Evolutionary conservation across 768 basidiomycete species (phyloP).

Genomic region (Suillus occidentalis): DNA sequence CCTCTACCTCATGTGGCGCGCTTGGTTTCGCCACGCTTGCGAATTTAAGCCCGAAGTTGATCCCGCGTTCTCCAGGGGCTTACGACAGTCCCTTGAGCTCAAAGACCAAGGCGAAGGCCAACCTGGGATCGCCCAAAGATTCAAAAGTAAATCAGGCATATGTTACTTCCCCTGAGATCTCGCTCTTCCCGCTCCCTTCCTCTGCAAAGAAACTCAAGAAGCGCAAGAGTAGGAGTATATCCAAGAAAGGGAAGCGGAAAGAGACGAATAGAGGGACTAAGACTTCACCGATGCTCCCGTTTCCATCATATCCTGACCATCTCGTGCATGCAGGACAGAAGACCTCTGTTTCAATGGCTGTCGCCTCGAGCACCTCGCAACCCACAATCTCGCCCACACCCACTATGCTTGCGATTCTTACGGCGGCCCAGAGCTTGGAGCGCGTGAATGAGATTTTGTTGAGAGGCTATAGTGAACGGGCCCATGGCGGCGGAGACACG

Average conservation of each 20-base stretch:
- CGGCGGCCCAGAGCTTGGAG: constrained; percentile 23
- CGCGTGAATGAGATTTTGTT: constrained; percentile 39
- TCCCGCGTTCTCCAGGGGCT: not conserved
- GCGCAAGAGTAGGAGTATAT: constrained; percentile 7
- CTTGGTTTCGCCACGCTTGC: constrained; percentile 9
- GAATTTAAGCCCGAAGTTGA: not conserved
- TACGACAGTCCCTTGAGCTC: not conserved
- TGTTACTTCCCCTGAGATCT: constrained; percentile 13
- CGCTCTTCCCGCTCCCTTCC: constrained; percentile 22
- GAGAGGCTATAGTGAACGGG: constrained; percentile 30
- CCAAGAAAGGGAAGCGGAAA: not conserved
- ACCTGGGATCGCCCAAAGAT: not conserved
- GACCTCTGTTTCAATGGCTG: constrained; percentile 7
- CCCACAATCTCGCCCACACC: constrained; percentile 22
- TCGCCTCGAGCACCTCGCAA: constrained; percentile 8
- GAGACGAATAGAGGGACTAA: not conserved
- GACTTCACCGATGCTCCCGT: constrained; percentile 20
- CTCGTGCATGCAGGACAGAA: constrained; percentile 11
- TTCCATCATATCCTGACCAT: constrained; percentile 22
- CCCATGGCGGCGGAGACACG: not conserved
- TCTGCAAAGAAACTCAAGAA: constrained; percentile 9
- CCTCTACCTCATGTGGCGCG: constrained; percentile 22
- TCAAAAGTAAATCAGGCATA: not conserved
- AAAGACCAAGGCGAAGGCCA: not conserved
- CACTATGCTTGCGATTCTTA: constrained; percentile 23